Evolutionary conservation across 78 protist genomes (phyloP), one percentile per base, ranked within the genome.

Genomic region (Dictyostelium capitatum): DNA sequence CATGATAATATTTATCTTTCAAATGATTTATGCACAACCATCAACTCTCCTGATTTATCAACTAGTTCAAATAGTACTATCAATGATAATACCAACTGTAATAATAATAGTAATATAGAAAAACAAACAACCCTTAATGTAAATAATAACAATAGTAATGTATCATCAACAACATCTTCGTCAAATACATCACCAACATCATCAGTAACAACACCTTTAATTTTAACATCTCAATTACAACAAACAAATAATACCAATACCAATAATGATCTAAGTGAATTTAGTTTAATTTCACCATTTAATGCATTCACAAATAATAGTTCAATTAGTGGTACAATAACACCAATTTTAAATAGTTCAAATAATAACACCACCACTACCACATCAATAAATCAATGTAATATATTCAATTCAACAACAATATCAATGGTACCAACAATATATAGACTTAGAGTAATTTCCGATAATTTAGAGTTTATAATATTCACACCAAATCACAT

Each of bases 361-460:
- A 37, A 37, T 37, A 37, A 37, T 37, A 37, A 37, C 2, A 37
- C 69, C 7, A n/a, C 69, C 6, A 59, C 69, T 23, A 9, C 69
- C n/a, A n/a, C 69, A 59, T 59, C 69, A n/a, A 59, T 59, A n/a
- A 37, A 37, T 37, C 43, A 37, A 37, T 37, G 43, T 37, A 37
- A 37, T 37, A 37, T 37, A 37, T 37, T 37, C 43, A 37, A 37
- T 37, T 59, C 69, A 23, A 59, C 69, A 59, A 25, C 69, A 8
- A 1, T 12, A 59, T 23, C 69, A 19, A 23, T 14, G 25, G 25
- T 59, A 19, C n/a, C 8, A 10, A 3, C 69, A 9, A 30, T 59
- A 23, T 59, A 59, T 59, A 59, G 69, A 81, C 28, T 81, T 10
- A 70, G 69, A 10, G 23, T 81, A n/a, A 9, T 64, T 23, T 81